These are phyloP conservation scores for Leersia perrieri DNA, from an alignment of 176 grass and related monocot species.

Conservation along the genomic window DNA sequence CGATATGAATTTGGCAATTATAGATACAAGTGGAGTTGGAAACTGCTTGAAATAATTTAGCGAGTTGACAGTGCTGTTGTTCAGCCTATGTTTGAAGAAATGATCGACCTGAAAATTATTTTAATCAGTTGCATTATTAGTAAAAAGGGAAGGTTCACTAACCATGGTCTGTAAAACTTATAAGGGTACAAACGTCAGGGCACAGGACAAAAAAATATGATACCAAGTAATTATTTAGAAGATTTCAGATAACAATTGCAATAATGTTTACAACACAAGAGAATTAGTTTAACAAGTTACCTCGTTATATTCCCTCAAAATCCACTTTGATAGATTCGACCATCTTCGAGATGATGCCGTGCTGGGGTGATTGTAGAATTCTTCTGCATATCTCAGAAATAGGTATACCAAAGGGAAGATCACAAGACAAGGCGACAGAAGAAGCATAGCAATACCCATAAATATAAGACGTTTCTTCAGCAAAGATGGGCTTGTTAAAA, in stretches of 20 bases:
- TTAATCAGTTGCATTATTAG: not conserved
- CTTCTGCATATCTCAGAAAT: conserved; percentile 62
- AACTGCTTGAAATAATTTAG: conserved; percentile 76
- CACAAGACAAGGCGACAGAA: conserved; percentile 56
- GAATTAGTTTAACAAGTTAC: conserved; percentile 24
- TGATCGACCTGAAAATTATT: conserved; percentile 55
- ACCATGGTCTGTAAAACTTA: not conserved
- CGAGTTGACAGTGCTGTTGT: conserved; percentile 48
- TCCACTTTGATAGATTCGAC: conserved; percentile 75
- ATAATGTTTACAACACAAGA: not conserved
- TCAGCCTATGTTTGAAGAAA: conserved; percentile 63
- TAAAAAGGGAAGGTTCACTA: not conserved
- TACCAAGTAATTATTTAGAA: not conserved
- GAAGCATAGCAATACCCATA: conserved; percentile 57
- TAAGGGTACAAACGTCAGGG: not conserved
- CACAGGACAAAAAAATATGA: not conserved
- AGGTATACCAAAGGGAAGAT: conserved; percentile 68
- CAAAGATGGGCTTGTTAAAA: conserved; percentile 44
- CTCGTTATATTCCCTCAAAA: conserved; percentile 72
- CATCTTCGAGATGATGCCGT: conserved; percentile 66
- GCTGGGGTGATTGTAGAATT: conserved; percentile 66
- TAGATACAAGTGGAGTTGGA: conserved; percentile 57
- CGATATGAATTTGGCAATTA: conserved; percentile 59
- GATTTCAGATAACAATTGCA: not conserved
- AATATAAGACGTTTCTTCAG: conserved; percentile 51